These are phyloP conservation scores for Venturia pyrina DNA, from an alignment of 2,329 filamentous ascomycete genomes.

Conservation along the genomic window DNA sequence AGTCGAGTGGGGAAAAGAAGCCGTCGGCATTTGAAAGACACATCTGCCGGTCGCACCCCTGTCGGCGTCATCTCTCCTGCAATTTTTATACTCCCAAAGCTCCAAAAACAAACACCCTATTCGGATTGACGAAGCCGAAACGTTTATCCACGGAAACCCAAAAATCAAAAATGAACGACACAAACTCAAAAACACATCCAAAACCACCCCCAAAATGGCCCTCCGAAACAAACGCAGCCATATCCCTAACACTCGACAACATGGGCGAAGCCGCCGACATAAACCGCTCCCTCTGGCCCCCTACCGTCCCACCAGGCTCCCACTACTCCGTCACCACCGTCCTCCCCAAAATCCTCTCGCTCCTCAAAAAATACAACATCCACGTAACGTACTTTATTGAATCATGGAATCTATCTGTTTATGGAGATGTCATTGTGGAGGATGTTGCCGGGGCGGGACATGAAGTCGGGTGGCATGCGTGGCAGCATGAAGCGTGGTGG, in stretches of 20 bases:
- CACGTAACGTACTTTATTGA: slow-evolving; percentile 24
- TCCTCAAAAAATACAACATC: slow-evolving; percentile 20
- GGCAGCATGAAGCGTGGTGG: slow-evolving; percentile 25
- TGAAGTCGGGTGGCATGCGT: slow-evolving; percentile 25
- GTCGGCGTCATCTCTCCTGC: background rate
- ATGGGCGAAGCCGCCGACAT: slow-evolving; percentile 27
- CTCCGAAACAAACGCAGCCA: slow-evolving; percentile 18
- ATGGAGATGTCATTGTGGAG: slow-evolving; percentile 17
- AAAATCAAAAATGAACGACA: too few relatives aligned
- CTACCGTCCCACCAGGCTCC: slow-evolving; percentile 18
- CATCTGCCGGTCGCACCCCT: background rate
- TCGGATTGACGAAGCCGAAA: too few relatives aligned
- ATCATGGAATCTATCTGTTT: slow-evolving; percentile 22
- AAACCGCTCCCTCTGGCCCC: slow-evolving; percentile 21
- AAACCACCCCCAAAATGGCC: slow-evolving; percentile 18
- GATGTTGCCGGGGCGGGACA: slow-evolving; percentile 19
- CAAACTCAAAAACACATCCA: too few relatives aligned
- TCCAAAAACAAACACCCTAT: too few relatives aligned
- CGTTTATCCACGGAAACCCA: too few relatives aligned
- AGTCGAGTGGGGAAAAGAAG: background rate
- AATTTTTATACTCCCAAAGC: background rate
- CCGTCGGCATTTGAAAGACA: background rate
- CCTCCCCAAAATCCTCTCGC: slow-evolving; percentile 20
- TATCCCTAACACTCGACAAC: slow-evolving; percentile 25
- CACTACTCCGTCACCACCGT: slow-evolving; percentile 22